These are phyloP conservation scores for Aureobasidium sp. DNA, from an alignment of 2,329 filamentous ascomycete genomes.

Conservation along the genomic window DNA sequence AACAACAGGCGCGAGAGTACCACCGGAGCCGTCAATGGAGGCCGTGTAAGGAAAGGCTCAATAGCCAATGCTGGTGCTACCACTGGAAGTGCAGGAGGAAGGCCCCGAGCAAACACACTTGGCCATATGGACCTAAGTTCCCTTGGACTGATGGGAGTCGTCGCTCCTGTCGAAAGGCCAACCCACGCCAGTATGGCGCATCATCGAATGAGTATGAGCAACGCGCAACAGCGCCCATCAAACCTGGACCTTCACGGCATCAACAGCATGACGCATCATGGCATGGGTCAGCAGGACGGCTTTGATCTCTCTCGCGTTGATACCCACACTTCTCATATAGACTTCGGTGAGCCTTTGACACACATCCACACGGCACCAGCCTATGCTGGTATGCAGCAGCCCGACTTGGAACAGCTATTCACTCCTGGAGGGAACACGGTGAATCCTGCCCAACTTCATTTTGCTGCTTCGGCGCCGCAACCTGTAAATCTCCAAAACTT, in stretches of 20 bases:
- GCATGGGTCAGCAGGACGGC: background rate
- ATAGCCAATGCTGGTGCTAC: slow-evolving; percentile 55
- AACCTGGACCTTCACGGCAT: slow-evolving; percentile 63
- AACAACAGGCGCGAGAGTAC: slow-evolving; percentile 80
- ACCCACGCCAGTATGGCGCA: background rate
- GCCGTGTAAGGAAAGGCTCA: slow-evolving; percentile 85
- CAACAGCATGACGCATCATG: slow-evolving; percentile 47
- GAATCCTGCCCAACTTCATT: slow-evolving; percentile 66
- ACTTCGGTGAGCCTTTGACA: slow-evolving; percentile 47
- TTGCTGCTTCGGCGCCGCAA: slow-evolving; percentile 56
- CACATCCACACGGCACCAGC: slow-evolving; percentile 73
- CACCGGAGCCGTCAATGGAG: slow-evolving; percentile 59
- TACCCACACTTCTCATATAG: slow-evolving; percentile 59
- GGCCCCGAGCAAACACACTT: slow-evolving; percentile 91
- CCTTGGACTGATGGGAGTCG: slow-evolving; percentile 44
- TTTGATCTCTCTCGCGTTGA: slow-evolving; percentile 44
- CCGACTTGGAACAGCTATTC: slow-evolving; percentile 65
- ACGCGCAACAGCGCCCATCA: slow-evolving; percentile 42
- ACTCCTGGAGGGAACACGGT: slow-evolving; percentile 51
- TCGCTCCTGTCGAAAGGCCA: slow-evolving; percentile 2
- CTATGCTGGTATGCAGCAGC: slow-evolving; percentile 58
- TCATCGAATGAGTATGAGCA: slow-evolving; percentile 50
- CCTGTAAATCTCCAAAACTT: slow-evolving; percentile 16
- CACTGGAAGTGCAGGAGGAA: slow-evolving; percentile 36
- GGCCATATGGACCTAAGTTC: slow-evolving; percentile 77